These are phyloP conservation scores for Trebouxiophyceae sp. DNA, from an alignment of 163 green algal species.

Conservation along the genomic window DNA sequence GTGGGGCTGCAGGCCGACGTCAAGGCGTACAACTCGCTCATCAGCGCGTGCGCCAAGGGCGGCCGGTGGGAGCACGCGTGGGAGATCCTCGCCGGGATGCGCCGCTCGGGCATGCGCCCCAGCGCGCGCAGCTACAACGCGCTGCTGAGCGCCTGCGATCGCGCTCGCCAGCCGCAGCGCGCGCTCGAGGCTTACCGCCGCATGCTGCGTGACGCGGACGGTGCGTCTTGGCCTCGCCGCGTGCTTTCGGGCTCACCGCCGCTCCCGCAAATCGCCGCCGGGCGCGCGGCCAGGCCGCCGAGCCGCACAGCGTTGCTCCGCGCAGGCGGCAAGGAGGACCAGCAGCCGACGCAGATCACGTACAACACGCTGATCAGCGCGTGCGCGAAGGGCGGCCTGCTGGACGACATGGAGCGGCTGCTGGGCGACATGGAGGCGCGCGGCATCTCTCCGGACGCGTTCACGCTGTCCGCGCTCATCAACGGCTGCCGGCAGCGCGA, in stretches of 20 bases:
- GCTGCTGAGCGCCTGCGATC: constrained; percentile 60
- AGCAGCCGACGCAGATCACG: constrained; percentile 7
- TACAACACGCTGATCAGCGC: constrained; percentile 72
- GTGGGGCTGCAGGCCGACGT: constrained; percentile 50
- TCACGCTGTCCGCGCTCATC: neutral
- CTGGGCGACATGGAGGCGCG: neutral
- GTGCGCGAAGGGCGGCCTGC: constrained; percentile 58
- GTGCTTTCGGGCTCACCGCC: too few relatives aligned
- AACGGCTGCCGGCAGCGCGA: constrained; percentile 39
- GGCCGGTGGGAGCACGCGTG: constrained; percentile 24
- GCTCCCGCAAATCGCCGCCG: too few relatives aligned
- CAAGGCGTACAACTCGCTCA: constrained; percentile 57
- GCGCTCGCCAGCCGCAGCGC: constrained; percentile 13
- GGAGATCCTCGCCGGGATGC: constrained; percentile 26
- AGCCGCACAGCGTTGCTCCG: too few relatives aligned
- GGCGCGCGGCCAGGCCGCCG: too few relatives aligned
- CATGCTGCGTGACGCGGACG: constrained; percentile 21
- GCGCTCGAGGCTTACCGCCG: constrained; percentile 22
- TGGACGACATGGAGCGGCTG: neutral
- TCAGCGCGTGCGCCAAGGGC: constrained; percentile 62
- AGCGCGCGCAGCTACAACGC: constrained; percentile 69
- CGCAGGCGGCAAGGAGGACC: too few relatives aligned
- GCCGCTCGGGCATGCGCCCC: constrained; percentile 34
- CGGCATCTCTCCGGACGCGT: neutral
- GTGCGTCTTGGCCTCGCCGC: too few relatives aligned